phyloP scores from a whole-genome alignment of 2,329 filamentous ascomycete genomes.

The Dactylella cylindrospora region DNA sequence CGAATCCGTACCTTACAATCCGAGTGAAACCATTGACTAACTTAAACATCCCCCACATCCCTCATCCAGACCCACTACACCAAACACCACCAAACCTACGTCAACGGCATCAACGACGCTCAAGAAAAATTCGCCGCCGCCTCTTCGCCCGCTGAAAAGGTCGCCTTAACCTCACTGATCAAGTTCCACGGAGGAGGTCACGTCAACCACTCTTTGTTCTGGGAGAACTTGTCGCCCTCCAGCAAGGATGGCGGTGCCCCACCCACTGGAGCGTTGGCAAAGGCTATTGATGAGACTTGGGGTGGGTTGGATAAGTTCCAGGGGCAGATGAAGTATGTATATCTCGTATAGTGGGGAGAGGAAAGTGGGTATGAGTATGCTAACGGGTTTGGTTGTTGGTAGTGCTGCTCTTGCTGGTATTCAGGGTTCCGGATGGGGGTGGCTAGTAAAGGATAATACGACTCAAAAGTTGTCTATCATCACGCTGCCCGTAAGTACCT shows the following conservation, averaged over 20 bases:
- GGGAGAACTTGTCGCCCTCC: conserved; percentile 69
- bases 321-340: conserved; percentile 58
- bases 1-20: too few species aligned
- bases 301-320: conserved; percentile 60
- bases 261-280: conserved; percentile 57
- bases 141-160: conserved; percentile 59
- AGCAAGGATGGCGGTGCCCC: conserved; percentile 65
- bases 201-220: conserved; percentile 69
- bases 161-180: conserved; percentile 61
- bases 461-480: conserved; percentile 62
- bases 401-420: conserved; percentile 61
- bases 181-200: conserved; percentile 69
- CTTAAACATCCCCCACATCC: not conserved
- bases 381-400: not conserved
- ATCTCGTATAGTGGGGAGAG: not conserved
- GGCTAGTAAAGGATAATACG: conserved; percentile 61
- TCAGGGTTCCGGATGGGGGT: conserved; percentile 63
- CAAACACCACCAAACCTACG: conserved; percentile 93
- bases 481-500: conserved; percentile 63
- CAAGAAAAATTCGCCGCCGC: conserved; percentile 69
- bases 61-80: conserved; percentile 69
- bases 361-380: too few species aligned
- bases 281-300: conserved; percentile 53
- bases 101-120: conserved; percentile 82
- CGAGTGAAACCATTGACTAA: not conserved